These are phyloP conservation scores for Begonia fuchsioides DNA, from an alignment of 306 rosid species.

Conservation along the genomic window DNA sequence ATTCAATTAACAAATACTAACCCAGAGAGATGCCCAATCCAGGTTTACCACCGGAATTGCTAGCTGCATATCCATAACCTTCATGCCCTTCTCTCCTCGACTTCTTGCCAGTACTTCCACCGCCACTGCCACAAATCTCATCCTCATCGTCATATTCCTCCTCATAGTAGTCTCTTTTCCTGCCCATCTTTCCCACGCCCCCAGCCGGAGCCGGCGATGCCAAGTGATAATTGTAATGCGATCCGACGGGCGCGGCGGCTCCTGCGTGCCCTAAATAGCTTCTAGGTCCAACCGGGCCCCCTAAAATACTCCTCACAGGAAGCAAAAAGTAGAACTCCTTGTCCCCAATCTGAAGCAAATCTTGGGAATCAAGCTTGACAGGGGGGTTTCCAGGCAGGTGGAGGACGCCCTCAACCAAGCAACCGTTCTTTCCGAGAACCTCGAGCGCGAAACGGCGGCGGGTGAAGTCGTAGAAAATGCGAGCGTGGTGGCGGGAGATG, in stretches of 20 bases:
- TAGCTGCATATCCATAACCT: conserved; percentile 41
- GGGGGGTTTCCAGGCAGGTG: conserved; percentile 89
- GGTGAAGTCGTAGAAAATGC: conserved; percentile 88
- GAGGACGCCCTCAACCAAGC: conserved; percentile 91
- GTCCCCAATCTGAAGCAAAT: conserved; percentile 92
- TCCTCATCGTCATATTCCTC: conserved; percentile 75
- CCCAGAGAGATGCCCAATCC: conserved; percentile 43
- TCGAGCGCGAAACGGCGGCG: conserved; percentile 97
- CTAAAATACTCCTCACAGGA: conserved; percentile 66
- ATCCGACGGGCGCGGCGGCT: conserved; percentile 6
- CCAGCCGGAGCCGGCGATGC: conserved; percentile 17
- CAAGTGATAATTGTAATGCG: conserved; percentile 44
- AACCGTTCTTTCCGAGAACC: conserved; percentile 89
- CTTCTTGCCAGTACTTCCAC: conserved; percentile 61
- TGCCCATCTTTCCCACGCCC: conserved; percentile 45
- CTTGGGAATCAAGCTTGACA: conserved; percentile 92
- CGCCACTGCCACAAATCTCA: conserved; percentile 40
- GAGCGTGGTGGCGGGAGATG: conserved; percentile 96
- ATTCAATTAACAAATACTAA: conserved; percentile 16
- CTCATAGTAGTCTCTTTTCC: conserved; percentile 56
- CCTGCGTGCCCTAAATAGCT: conserved; percentile 29
- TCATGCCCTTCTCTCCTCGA: conserved; percentile 58
- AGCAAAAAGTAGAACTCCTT: conserved; percentile 81
- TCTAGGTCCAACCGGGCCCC: conserved; percentile 38
- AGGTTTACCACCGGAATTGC: conserved; percentile 52